phyloP scores from a whole-genome alignment of 2,329 filamentous ascomycete genomes.

The Sporothrix pallida region DNA sequence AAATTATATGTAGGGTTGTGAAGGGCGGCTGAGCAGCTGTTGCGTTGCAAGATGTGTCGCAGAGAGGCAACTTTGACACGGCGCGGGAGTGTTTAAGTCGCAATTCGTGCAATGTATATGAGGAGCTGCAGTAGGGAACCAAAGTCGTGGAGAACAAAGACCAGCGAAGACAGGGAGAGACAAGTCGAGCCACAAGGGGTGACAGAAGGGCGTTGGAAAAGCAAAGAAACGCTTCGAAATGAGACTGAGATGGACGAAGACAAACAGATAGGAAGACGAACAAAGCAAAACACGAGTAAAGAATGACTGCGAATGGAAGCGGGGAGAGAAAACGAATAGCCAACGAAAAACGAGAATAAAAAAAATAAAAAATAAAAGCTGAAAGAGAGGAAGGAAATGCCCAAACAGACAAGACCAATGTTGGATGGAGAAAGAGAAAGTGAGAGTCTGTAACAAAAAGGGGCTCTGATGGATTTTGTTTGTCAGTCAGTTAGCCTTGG shows the following conservation, averaged over 20 bases:
- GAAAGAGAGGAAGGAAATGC: not conserved
- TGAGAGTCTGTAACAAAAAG: constrained; percentile 26
- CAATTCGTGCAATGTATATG: not conserved
- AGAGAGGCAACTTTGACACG: not conserved
- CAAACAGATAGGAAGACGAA: not conserved
- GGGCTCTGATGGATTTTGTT: constrained; percentile 25
- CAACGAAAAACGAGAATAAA: not conserved
- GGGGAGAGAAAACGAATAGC: not conserved
- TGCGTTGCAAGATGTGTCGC: constrained; percentile 31
- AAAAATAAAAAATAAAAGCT: not conserved
- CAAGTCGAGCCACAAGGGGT: not conserved
- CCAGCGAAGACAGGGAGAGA: not conserved
- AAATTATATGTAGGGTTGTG: not conserved
- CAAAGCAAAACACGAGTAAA: not conserved
- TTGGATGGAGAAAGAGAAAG: not conserved
- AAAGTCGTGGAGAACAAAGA: not conserved
- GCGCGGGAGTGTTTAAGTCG: not conserved
- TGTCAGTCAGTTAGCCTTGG: not conserved
- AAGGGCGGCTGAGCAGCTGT: constrained; percentile 1
- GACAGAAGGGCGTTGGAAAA: not conserved
- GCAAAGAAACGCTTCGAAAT: not conserved
- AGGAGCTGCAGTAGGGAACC: constrained; percentile 9
- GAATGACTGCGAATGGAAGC: not conserved
- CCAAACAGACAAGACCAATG: not conserved
- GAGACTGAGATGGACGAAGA: not conserved